A percentile compares a stretch with the other conserved stretches of the same genome.
Evolutionary conservation across 2,329 filamentous ascomycete genomes (phyloP).

Genomic region (Cordyceps fumosorosea): DNA sequence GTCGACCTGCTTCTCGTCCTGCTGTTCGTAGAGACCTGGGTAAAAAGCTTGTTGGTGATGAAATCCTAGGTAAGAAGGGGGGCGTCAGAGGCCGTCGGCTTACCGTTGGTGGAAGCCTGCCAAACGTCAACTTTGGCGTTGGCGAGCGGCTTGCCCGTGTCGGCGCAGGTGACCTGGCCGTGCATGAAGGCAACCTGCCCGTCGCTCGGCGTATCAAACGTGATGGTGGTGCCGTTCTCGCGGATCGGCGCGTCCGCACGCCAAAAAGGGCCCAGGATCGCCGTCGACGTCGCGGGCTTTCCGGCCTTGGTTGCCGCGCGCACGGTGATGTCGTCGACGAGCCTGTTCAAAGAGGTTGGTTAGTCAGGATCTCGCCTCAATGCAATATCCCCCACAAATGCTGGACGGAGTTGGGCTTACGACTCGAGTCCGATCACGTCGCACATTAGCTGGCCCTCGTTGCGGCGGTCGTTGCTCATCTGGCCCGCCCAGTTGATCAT

Average conservation of each 20-base stretch:
- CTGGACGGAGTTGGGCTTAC: constrained; percentile 22
- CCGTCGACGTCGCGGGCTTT: constrained; percentile 58
- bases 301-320: constrained; percentile 40
- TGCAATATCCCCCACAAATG: background rate
- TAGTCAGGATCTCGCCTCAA: background rate
- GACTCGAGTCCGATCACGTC: constrained; percentile 71
- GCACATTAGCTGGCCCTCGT: constrained; percentile 67
- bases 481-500: constrained; percentile 56
- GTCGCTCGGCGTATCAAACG: constrained; percentile 42
- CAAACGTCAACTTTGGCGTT: constrained; percentile 68
- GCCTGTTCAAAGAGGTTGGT: constrained; percentile 17
- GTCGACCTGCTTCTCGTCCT: constrained; percentile 63
- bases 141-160: constrained; percentile 57
- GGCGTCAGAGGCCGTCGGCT: background rate
- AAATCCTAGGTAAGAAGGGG: too few relatives aligned
- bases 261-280: constrained; percentile 84
- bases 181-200: constrained; percentile 56
- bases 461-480: constrained; percentile 61
- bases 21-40: constrained; percentile 59
- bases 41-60: too few relatives aligned
- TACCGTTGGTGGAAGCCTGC: constrained; percentile 69
- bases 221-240: constrained; percentile 63
- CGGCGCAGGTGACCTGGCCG: constrained; percentile 48
- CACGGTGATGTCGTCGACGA: constrained; percentile 77
- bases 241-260: constrained; percentile 63